Evolutionary conservation across 805 yeast genomes (phyloP), one percentile per base, ranked within the genome.

Genomic region (Isabelozyma gotoi): DNA sequence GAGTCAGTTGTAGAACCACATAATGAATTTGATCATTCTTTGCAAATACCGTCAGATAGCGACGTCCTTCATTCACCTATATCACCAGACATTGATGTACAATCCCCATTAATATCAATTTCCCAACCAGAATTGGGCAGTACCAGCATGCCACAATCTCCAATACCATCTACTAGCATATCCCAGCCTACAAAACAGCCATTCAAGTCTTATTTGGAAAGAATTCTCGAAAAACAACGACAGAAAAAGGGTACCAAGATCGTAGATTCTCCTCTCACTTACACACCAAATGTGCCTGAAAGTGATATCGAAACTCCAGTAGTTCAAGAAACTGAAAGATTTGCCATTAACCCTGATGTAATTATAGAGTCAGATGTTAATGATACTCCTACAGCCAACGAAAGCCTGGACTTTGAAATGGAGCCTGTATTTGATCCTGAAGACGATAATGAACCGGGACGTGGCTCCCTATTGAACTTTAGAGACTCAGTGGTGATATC

Each of bases 201-300:
- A 12, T 36, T 36, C 16, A 36, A 36, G 32, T 63, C 70, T 1
- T 67, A 65, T 47, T 51, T 67, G 12, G 70, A 67, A 39, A 56
- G 59, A 31, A 65, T 67, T 17, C 43, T 67, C 11, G 63, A 58
- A 5, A 47, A 55, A 3, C 59, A 52, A 29, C 46, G 50, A 8
- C 39, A 49, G 10, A 51, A 46, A 18, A 46, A 44, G 12, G 29
- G 29, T n/a, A n/a, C n/a, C 19, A 40, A 45, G 7, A 40, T 41
- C 3, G 16, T 35, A 18, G 19, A 20, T 5, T 18, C 6, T 4
- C 19, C 8, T 10, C 12, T 33, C 15, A n/a, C n/a, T n/a, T n/a
- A n/a, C n/a, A n/a, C n/a, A n/a, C 12, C 12, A 7, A 4, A 24
- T 24, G 29, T n/a, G 8, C 7, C 29, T 10, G 29, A 24, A 24